Base-by-base conservation (phyloP, 768 basidiomycete genomes). In the Dendrothele bispora region DNA sequence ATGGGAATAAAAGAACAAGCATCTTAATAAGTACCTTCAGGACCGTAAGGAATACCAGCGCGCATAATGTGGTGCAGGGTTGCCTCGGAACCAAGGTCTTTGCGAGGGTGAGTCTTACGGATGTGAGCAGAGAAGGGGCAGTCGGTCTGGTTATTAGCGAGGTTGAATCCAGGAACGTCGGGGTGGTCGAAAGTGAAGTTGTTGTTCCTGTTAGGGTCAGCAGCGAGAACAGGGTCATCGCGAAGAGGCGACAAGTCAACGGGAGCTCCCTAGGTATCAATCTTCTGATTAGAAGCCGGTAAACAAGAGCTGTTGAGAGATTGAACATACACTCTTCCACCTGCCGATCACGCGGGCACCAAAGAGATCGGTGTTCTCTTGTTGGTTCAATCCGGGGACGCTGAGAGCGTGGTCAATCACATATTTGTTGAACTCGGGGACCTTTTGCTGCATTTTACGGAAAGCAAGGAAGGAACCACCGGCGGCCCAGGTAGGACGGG, bases 341-440 rank as follows among this genome's bases (percentile, higher is more conserved):
- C 68, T 55, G 1, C 68, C 68, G 15, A 68, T 52, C 55, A 70
- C 61, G 30, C 67, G 57, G 14, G 66, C 68, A 32, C 62, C 64
- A 7, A 61, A 52, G 32, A 65, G 59, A 17, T 55, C 63, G 14
- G 60, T 52, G 20, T 63, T 58, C 46, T 65, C 41, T 25, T 55
- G 50, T 10, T 43, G 47, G 11, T 49, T 63, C 32, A 62, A 42
- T 2, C 35, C 39, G 5, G 27, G 41, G 7, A 43, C 46, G n/a
- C 49, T 49, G 11, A 62, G 51, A 8, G 61, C 53, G 35, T 62
- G 26, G 32, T 58, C 55, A 4, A 44, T 34, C 14, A 56, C 52
- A 49, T 59, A 64, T 22, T 56, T 15, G 54, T 63, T 54, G 54
- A 65, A 68, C 40, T 69, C 65, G 4, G 66, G 63, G 3, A 68